Percentiles rank a stretch among this genome's conserved stretches.
Evolutionary conservation across 2,329 filamentous ascomycete species (phyloP).

Genomic region (Cladophialophora psammophila): DNA sequence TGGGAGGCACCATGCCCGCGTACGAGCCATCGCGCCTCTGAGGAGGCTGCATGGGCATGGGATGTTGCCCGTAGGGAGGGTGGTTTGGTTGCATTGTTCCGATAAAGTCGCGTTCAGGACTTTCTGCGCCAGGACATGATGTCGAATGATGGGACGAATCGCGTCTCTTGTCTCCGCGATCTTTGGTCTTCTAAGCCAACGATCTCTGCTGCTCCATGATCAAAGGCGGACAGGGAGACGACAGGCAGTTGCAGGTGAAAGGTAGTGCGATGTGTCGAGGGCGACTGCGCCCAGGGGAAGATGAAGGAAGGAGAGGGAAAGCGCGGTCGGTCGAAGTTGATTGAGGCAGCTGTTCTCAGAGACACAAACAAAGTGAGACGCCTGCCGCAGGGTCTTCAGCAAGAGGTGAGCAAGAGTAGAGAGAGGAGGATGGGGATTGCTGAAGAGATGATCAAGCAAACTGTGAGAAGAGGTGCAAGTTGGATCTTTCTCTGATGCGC

Average conservation of each 20-base stretch:
- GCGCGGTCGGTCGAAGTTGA: not conserved
- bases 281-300: constrained; percentile 23
- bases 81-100: constrained; percentile 45
- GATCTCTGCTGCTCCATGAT: constrained; percentile 20
- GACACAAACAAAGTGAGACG: not conserved
- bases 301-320: constrained; percentile 15
- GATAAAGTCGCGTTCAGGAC: constrained; percentile 33
- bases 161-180: constrained; percentile 11
- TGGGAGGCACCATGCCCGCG: constrained; percentile 55
- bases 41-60: constrained; percentile 58
- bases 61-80: constrained; percentile 51
- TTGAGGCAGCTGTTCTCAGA: not conserved
- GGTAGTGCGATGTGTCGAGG: constrained; percentile 3
- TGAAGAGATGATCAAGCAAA: constrained; percentile 2
- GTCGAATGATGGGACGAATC: constrained; percentile 25
- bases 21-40: constrained; percentile 57
- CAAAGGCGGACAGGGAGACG: not conserved
- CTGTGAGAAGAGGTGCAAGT: constrained; percentile 7
- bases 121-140: constrained; percentile 36
- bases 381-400: not conserved
- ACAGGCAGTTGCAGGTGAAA: not conserved
- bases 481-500: constrained; percentile 12
- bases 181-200: constrained; percentile 23
- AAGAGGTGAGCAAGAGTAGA: not conserved
- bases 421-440: constrained; percentile 4